Percentiles rank a stretch among this genome's conserved stretches.
Conservation (phyloP, 805 yeast species). For the Lipomyces lipofer region DNA sequence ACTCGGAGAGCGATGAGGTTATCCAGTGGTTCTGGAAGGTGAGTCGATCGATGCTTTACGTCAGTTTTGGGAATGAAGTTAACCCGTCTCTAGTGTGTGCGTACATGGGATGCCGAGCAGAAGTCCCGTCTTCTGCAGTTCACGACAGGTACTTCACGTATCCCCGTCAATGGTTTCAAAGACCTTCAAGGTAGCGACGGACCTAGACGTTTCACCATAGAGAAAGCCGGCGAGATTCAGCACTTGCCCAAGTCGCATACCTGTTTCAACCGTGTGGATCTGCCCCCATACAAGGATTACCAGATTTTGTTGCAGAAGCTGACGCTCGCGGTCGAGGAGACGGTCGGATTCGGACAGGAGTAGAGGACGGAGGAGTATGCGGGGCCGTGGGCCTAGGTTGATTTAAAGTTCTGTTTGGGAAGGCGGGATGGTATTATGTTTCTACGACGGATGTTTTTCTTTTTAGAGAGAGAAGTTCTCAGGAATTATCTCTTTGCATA, state of each 20-base stretch:
- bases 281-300: conserved; percentile 88
- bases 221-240: conserved; percentile 91
- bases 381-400: too few relatives aligned
- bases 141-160: conserved; percentile 98
- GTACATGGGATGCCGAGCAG: conserved; percentile 95
- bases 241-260: conserved; percentile 97
- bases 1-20: conserved; percentile 93
- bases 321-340: conserved; percentile 96
- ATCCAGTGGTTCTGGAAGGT: conserved; percentile 96
- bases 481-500: too few relatives aligned
- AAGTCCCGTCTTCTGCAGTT: conserved; percentile 93
- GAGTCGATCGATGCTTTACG: background rate
- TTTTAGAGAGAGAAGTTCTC: too few relatives aligned
- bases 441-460: too few relatives aligned
- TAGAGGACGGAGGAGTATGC: too few relatives aligned
- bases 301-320: conserved; percentile 85
- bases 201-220: conserved; percentile 97
- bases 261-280: conserved; percentile 97
- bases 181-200: conserved; percentile 99
- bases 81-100: conserved; percentile 52
- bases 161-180: conserved; percentile 98
- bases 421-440: too few relatives aligned
- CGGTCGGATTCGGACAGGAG: conserved; percentile 99
- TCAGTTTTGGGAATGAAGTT: background rate
- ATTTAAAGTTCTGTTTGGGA: too few relatives aligned